Evolutionary conservation across 140 eudicot species (phyloP).

Genomic region (Bidens hawaiensis): DNA sequence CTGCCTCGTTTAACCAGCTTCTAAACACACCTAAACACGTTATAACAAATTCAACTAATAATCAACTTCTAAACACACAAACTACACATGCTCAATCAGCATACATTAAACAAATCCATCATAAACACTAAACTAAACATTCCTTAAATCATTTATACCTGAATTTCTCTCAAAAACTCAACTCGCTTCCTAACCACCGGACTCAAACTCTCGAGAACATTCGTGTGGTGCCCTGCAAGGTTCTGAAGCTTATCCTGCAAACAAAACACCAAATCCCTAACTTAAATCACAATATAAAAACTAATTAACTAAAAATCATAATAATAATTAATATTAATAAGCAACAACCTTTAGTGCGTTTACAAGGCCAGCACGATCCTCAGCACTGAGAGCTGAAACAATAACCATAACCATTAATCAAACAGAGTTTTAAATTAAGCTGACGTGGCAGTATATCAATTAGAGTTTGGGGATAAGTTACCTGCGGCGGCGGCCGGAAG

Average conservation of each 20-base stretch:
- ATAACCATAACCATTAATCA: not conserved
- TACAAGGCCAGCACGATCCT: constrained; percentile 81
- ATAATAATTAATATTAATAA: no score
- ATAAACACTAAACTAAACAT: no score
- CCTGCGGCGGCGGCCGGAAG: constrained; percentile 85
- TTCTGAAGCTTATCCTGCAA: constrained; percentile 67
- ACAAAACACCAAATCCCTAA: not conserved
- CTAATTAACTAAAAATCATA: not conserved
- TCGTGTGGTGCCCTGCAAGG: constrained; percentile 58
- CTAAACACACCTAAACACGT: no score
- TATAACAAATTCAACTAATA: no score
- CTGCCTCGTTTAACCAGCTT: no score
- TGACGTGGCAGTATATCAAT: not conserved
- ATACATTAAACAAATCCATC: not conserved
- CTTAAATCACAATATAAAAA: not conserved
- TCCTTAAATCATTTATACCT: no score
- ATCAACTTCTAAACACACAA: no score
- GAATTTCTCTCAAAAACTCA: constrained; percentile 58
- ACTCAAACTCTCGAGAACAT: constrained; percentile 54
- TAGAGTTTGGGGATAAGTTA: constrained; percentile 1
- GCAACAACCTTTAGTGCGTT: constrained; percentile 64
- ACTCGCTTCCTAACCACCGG: no score
- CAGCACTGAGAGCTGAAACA: constrained; percentile 58
- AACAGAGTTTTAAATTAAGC: not conserved
- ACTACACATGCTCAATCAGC: not conserved